These are phyloP conservation scores for Ophiosphaerella narmari DNA, from an alignment of 2,329 filamentous ascomycete species.

Conservation along the genomic window DNA sequence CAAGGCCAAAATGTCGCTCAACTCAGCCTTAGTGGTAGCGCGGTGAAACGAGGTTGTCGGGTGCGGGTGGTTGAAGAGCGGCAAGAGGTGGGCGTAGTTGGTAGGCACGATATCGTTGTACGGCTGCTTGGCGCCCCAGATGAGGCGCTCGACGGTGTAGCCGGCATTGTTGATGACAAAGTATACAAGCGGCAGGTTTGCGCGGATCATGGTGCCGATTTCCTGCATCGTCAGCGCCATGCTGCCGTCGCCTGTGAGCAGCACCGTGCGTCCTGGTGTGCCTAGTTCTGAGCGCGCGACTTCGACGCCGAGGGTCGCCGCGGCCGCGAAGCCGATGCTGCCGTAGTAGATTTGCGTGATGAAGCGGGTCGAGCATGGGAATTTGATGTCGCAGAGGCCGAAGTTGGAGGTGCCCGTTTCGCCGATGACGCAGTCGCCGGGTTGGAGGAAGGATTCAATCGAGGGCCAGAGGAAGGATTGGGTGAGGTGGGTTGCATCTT, in stretches of 20 bases:
- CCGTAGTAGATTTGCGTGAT: slow-evolving; percentile 52
- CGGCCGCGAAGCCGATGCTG: slow-evolving; percentile 50
- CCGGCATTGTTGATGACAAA: slow-evolving; percentile 55
- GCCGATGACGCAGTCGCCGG: slow-evolving; percentile 47
- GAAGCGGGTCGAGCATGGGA: slow-evolving; percentile 35
- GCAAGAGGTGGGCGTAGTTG: slow-evolving; percentile 47
- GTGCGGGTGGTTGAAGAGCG: slow-evolving; percentile 44
- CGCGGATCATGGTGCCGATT: slow-evolving; percentile 64
- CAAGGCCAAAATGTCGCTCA: slow-evolving; percentile 41
- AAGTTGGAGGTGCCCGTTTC: slow-evolving; percentile 51
- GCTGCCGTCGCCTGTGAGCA: slow-evolving; percentile 67
- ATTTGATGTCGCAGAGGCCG: slow-evolving; percentile 43
- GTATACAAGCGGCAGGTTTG: slow-evolving; percentile 42
- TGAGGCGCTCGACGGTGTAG: slow-evolving; percentile 54
- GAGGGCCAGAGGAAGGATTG: slow-evolving; percentile 52
- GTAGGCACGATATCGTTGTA: slow-evolving; percentile 50
- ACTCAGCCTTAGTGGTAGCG: slow-evolving; percentile 44
- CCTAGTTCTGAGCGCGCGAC: slow-evolving; percentile 56
- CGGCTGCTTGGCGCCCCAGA: slow-evolving; percentile 49
- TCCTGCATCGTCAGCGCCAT: slow-evolving; percentile 71
- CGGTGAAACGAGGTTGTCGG: slow-evolving; percentile 42
- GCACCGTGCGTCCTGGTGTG: slow-evolving; percentile 51
- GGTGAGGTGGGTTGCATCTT: slow-evolving; percentile 45
- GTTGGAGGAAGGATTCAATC: slow-evolving; percentile 44
- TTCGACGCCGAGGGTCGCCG: slow-evolving; percentile 49